Percentiles rank a stretch among this genome's conserved stretches.
Evolutionary conservation across 129 eudicot species (phyloP).

Genomic region (Flaveria trinervia): DNA sequence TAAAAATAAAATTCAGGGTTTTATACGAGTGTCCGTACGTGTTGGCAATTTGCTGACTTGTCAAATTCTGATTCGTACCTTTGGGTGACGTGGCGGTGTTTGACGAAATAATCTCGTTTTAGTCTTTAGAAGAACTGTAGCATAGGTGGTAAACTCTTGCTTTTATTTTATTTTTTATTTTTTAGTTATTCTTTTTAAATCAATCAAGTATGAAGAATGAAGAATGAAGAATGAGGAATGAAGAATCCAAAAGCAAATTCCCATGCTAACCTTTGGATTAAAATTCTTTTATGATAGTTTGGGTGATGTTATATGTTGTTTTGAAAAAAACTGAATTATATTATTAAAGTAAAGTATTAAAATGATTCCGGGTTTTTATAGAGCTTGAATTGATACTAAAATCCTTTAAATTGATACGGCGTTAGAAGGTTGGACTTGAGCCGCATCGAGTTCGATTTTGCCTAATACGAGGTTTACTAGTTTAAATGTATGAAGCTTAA

Average conservation of each 20-base stretch:
- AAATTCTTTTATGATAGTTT: neutral
- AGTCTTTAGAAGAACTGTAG: neutral
- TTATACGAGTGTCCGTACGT: slow-evolving; percentile 31
- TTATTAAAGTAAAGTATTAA: too few species aligned
- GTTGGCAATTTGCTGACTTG: slow-evolving; percentile 32
- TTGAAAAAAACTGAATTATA: neutral
- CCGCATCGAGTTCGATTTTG: too few species aligned
- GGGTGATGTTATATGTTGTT: too few species aligned
- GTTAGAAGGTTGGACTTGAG: too few species aligned
- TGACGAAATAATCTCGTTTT: slow-evolving; percentile 18
- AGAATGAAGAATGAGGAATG: neutral
- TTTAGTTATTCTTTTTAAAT: neutral
- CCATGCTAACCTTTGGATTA: neutral
- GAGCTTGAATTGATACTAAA: too few species aligned
- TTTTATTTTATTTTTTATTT: neutral
- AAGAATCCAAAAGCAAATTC: slow-evolving; percentile 4
- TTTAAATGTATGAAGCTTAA: too few species aligned
- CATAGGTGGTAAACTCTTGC: too few species aligned
- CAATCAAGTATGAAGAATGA: neutral
- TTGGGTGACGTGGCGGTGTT: slow-evolving; percentile 17
- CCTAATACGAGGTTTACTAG: too few species aligned
- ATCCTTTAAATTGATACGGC: too few species aligned
- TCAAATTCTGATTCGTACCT: slow-evolving; percentile 13
- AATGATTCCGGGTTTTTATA: too few species aligned
- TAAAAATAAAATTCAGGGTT: neutral